Conservation (phyloP, 805 yeast genomes). For the Lachancea sp. region DNA sequence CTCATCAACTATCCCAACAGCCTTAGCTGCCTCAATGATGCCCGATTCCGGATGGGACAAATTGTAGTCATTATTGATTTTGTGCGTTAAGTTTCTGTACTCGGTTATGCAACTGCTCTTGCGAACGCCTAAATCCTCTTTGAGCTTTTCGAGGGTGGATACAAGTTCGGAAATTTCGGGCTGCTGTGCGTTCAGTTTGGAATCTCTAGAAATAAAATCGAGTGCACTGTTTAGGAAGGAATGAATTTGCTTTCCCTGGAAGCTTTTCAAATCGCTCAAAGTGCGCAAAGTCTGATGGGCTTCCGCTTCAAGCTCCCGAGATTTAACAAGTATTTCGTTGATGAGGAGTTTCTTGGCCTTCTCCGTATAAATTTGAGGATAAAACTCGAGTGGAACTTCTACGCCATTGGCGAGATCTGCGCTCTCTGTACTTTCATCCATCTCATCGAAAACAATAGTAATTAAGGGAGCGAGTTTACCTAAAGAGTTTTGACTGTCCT, state of each 20-base stretch:
- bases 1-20: conserved; percentile 22
- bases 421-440: conserved; percentile 24
- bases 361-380: conserved; percentile 30
- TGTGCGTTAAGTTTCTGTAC: conserved; percentile 24
- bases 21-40: conserved; percentile 21
- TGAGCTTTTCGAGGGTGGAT: conserved; percentile 11
- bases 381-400: conserved; percentile 29
- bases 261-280: conserved; percentile 25
- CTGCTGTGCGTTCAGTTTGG: neutral
- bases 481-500: conserved; percentile 23
- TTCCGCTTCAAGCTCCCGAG: conserved; percentile 18
- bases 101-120: conserved; percentile 21
- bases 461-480: conserved; percentile 24
- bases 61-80: conserved; percentile 25
- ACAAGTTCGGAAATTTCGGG: conserved; percentile 9
- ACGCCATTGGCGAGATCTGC: conserved; percentile 21
- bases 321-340: conserved; percentile 19
- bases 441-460: conserved; percentile 29
- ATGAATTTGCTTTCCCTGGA: conserved; percentile 28
- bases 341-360: conserved; percentile 24
- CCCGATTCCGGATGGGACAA: conserved; percentile 24
- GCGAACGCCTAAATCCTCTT: conserved; percentile 11
- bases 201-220: conserved; percentile 17
- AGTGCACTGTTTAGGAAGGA: conserved; percentile 26
- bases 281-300: conserved; percentile 17